Conservation (phyloP, 257 asterid genomes). For the Capsicum baccatum region DNA sequence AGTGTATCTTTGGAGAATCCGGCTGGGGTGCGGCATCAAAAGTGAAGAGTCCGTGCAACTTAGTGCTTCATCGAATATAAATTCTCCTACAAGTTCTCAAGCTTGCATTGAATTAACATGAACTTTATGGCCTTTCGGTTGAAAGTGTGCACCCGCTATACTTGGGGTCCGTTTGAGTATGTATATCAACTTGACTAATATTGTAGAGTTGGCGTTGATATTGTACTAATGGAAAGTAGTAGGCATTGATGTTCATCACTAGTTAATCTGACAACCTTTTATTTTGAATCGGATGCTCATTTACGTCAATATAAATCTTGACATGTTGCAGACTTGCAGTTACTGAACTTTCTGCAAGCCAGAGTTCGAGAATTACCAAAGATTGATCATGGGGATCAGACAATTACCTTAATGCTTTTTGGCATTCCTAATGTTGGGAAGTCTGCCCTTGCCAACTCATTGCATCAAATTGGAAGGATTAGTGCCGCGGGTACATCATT, state of each 20-base stretch:
- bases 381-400: constrained; percentile 41
- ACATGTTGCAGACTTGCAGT: constrained; percentile 47
- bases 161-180: neutral
- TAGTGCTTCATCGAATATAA: neutral
- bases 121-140: neutral
- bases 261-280: neutral
- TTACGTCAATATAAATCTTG: neutral
- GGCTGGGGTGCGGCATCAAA: no score
- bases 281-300: neutral
- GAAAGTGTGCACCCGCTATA: neutral
- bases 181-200: neutral
- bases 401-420: constrained; percentile 73
- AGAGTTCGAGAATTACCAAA: constrained; percentile 68
- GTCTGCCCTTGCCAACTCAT: constrained; percentile 89
- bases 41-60: no score
- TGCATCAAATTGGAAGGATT: constrained; percentile 93
- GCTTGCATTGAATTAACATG: neutral
- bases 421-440: constrained; percentile 96
- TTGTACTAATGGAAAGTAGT: neutral
- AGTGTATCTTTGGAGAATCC: no score
- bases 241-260: neutral
- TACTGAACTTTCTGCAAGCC: constrained; percentile 77
- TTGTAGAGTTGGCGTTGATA: neutral
- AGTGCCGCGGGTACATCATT: constrained; percentile 73
- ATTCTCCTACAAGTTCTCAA: neutral